Conservation (phyloP, 805 yeast genomes). For the Barnettozyma sucrosica region DNA sequence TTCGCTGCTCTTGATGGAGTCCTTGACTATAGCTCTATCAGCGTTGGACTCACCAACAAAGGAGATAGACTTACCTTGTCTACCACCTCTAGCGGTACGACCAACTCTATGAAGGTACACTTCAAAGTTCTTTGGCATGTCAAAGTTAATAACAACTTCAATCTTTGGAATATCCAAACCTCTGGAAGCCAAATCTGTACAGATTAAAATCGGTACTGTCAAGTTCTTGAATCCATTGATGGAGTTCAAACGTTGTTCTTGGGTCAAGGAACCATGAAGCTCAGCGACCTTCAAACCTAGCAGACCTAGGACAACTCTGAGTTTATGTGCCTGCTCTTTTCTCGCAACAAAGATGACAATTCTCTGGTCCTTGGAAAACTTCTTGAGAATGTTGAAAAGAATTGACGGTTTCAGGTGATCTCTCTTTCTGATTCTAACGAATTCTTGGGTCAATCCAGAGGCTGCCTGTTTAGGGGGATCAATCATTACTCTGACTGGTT, state of each 20-base stretch:
- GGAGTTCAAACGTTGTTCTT: conserved; percentile 87
- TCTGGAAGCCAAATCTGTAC: conserved; percentile 98
- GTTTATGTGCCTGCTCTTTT: conserved; percentile 83
- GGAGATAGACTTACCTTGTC: conserved; percentile 89
- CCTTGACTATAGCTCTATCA: conserved; percentile 88
- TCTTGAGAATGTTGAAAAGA: conserved; percentile 62
- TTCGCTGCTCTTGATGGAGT: conserved; percentile 69
- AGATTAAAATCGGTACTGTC: conserved; percentile 79
- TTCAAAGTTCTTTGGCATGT: conserved; percentile 91
- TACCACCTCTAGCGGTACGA: conserved; percentile 98
- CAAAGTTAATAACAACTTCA: conserved; percentile 89
- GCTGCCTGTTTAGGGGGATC: conserved; percentile 96
- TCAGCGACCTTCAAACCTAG: conserved; percentile 75
- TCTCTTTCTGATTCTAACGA: conserved; percentile 89
- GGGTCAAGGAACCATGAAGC: conserved; percentile 76
- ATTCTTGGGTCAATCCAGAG: conserved; percentile 83
- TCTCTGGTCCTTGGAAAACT: conserved; percentile 59
- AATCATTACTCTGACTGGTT: conserved; percentile 92
- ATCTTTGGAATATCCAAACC: conserved; percentile 98
- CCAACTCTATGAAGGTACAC: conserved; percentile 96
- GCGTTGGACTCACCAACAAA: conserved; percentile 89
- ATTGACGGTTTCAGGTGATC: conserved; percentile 81
- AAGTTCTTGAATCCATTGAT: conserved; percentile 78
- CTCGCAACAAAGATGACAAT: conserved; percentile 88
- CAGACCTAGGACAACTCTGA: conserved; percentile 71